Evolutionary conservation across 2,329 filamentous ascomycete genomes (phyloP), one percentile per base, ranked within the genome.

Genomic region (Nemania sp.): DNA sequence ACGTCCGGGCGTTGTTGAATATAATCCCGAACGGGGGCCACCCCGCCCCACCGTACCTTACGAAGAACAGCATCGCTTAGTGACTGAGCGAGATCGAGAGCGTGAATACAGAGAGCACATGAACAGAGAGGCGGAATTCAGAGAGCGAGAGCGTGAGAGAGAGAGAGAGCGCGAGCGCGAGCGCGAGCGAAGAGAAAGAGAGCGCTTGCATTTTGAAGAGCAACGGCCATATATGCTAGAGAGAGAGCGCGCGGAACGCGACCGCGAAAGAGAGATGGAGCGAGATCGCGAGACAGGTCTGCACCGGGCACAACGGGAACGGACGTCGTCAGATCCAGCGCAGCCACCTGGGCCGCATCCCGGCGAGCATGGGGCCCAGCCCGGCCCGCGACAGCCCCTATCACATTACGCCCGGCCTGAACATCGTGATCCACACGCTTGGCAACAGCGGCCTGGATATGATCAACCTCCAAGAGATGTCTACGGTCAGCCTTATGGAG

Each of bases 41-140:
- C 68, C 70, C 19, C 66, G 70, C 11, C 70, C 73, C 2, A 62
- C 73, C 2, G 61, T 76, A 12, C 76, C 80, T 42, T 82, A 79
- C 59, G 81, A 86, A 52, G 80, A 83, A 17, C 77, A 74, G 43
- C 72, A 80, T 37, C 83, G 76, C 52, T 70, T 80, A 52, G 68
- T 73, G 9, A 76, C 78, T 17, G 80, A 81, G 43, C 72, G 76
- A 23, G 73, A 81, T 42, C 72, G 76, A 23, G 73, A 76, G 46
- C 63, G 72, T 33, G 52, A 55, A 14, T 58, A 58, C 12, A 63
- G 68, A 44, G 73, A 74, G 30, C 68, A 65, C 2, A 68, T 70
- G 59, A 68, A 71, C 40, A 63, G 71, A 9, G 78, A 78, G 39
- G 64, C 63, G 2, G 66, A 77, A 54, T 73, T 79, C 53, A 69